These are phyloP conservation scores for Canavalia gladiata DNA, from an alignment of 306 rosid genomes.

Conservation along the genomic window DNA sequence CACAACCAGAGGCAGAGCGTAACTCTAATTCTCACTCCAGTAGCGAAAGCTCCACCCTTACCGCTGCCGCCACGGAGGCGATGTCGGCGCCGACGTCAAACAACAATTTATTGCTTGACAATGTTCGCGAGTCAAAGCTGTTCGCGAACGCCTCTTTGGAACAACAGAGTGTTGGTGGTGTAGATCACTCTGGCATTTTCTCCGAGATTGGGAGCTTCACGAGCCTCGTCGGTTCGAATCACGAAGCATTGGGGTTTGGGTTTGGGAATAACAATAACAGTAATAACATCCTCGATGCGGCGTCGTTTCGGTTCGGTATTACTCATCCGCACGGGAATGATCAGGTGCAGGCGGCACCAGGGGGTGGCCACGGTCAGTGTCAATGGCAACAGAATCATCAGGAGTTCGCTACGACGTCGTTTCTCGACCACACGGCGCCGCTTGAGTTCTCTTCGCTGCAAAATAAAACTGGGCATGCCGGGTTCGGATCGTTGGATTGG, in stretches of 20 bases:
- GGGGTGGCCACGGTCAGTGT: background rate
- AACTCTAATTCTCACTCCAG: constrained; percentile 76
- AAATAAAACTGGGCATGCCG: constrained; percentile 54
- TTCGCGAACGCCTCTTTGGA: constrained; percentile 42
- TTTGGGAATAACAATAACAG: constrained; percentile 31
- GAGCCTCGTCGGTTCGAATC: constrained; percentile 57
- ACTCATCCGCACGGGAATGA: constrained; percentile 31
- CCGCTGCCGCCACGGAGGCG: constrained; percentile 68
- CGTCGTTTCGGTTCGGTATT: constrained; percentile 60
- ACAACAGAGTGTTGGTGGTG: background rate
- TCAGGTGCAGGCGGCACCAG: constrained; percentile 4
- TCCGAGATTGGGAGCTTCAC: constrained; percentile 74
- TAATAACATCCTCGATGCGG: constrained; percentile 44
- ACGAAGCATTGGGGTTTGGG: constrained; percentile 58
- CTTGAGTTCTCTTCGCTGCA: constrained; percentile 59
- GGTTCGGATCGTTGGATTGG: constrained; percentile 88
- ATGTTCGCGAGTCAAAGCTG: constrained; percentile 53
- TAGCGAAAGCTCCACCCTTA: constrained; percentile 83
- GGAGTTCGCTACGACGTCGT: constrained; percentile 18
- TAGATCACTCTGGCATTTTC: constrained; percentile 54
- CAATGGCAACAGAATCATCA: constrained; percentile 43
- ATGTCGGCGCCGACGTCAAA: constrained; percentile 54
- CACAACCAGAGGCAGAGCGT: constrained; percentile 42
- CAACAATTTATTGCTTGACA: background rate
- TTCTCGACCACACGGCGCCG: constrained; percentile 51